Conservation (phyloP, 2,329 filamentous ascomycete genomes). For the Lizonia empirigonia region DNA sequence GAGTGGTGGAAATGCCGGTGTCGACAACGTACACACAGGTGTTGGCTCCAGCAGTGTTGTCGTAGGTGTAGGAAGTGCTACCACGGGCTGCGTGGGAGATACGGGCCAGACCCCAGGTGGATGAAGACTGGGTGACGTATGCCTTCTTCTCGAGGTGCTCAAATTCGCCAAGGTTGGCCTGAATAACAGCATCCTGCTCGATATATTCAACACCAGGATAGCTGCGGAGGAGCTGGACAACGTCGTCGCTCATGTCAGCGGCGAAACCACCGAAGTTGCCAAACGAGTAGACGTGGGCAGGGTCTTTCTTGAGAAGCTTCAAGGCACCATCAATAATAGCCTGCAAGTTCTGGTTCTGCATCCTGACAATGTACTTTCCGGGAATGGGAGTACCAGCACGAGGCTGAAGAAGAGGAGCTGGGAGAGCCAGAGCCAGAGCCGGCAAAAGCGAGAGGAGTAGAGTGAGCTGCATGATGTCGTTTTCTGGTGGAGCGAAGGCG, state of each 20-base stretch:
- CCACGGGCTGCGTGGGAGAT: constrained; percentile 46
- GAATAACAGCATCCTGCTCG: constrained; percentile 48
- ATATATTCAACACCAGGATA: constrained; percentile 47
- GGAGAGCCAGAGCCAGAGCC: constrained; percentile 41
- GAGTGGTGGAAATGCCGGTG: constrained; percentile 64
- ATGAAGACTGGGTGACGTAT: constrained; percentile 46
- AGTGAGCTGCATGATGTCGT: constrained; percentile 48
- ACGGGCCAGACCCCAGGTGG: constrained; percentile 51
- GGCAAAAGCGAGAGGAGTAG: constrained; percentile 48
- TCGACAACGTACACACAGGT: constrained; percentile 68
- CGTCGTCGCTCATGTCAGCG: constrained; percentile 41
- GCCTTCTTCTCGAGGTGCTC: constrained; percentile 39
- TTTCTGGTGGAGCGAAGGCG: constrained; percentile 17
- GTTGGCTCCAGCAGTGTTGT: constrained; percentile 44
- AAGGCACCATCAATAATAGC: constrained; percentile 35
- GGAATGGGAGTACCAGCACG: constrained; percentile 47
- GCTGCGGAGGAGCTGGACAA: constrained; percentile 37
- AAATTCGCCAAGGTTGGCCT: constrained; percentile 32
- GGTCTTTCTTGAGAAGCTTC: constrained; percentile 32
- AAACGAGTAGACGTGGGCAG: constrained; percentile 47
- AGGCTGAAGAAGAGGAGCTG: constrained; percentile 49
- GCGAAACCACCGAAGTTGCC: constrained; percentile 49
- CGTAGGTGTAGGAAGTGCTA: constrained; percentile 47
- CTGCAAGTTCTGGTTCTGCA: constrained; percentile 47
- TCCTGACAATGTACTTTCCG: constrained; percentile 54